Base-by-base conservation (phyloP, 129 eudicot species). In the Flaveria sonorensis region DNA sequence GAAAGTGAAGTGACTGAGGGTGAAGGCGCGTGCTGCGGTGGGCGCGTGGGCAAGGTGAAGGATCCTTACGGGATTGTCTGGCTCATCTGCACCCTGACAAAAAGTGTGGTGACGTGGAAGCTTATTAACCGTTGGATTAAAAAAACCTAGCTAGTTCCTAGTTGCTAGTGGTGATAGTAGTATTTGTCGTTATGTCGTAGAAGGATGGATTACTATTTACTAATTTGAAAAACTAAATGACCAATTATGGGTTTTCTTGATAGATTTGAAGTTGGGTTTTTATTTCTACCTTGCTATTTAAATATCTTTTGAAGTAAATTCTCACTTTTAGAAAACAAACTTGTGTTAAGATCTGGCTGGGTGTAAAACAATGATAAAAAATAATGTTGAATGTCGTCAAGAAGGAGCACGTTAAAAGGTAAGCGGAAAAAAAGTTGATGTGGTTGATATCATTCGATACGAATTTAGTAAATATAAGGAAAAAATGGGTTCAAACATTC, bases 11-110 rank as follows among this genome's bases (percentile, higher is more conserved):
- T 79, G 1, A 45, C 77, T 1, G 97, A 88, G 12, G 90, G 85
- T 61, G 98, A 88, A 10, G 92, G 85, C 69, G 90, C 85, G 77
- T 84, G 87, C 60, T 81, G 78, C 68, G 92, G 85, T 16, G 53
- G 18, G 53, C 88, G 91, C 79, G 88, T 85, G 86, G 91, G 87
- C 0, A 87, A 87, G 71, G 83, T 93, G 30, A 89, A 86, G 84
- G 98, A 93, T 79, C 98, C 98, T 0, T 93, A 78, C 61, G 98
- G 96, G 18, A 75, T 81, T 23, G 77, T 84, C 61, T 93, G 98
- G 98, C 36, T 75, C 43, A 87, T 93, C 66, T 83, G 85, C 85
- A 70, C 88, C 10, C 96, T 74, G 78, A 79, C 10, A 71, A 80
- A 77, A 78, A 76, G 83, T 13, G 21, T 43, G 80, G 55, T 74